phyloP scores from a whole-genome alignment of 2,329 filamentous ascomycete species.

The Penicillium sp. region DNA sequence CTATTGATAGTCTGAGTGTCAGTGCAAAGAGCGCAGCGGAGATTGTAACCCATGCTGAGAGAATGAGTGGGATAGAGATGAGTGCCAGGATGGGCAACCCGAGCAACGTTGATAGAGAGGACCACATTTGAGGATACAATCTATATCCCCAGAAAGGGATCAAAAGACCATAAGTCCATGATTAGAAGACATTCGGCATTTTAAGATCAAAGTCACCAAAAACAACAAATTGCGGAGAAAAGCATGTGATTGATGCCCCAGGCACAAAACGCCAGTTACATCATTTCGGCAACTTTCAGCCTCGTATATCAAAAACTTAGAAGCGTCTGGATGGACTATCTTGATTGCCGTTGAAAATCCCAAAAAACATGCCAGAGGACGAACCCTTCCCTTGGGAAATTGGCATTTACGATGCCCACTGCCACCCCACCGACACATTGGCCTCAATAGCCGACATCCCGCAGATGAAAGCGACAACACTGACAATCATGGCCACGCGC shows the following conservation, averaged over 20 bases:
- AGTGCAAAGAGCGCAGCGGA: slow-evolving; percentile 61
- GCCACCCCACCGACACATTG: slow-evolving; percentile 65
- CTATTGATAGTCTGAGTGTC: slow-evolving; percentile 57
- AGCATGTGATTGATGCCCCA: slow-evolving; percentile 12
- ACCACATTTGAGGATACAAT: slow-evolving; percentile 25
- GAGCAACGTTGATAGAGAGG: slow-evolving; percentile 39
- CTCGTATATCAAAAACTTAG: not conserved
- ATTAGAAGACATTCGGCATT: not conserved
- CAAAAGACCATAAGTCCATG: not conserved
- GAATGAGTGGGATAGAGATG: slow-evolving; percentile 60
- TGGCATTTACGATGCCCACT: slow-evolving; percentile 63
- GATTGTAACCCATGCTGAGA: slow-evolving; percentile 64
- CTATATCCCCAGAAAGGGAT: not conserved
- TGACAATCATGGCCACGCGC: slow-evolving; percentile 64
- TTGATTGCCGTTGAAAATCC: not conserved
- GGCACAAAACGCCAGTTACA: slow-evolving; percentile 10
- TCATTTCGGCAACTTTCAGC: not conserved
- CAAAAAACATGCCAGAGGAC: not conserved
- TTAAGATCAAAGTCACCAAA: not conserved
- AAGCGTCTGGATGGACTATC: not conserved
- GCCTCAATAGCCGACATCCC: slow-evolving; percentile 54
- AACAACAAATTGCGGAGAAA: slow-evolving; percentile 7
- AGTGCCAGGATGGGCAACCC: slow-evolving; percentile 62
- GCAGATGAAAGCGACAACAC: slow-evolving; percentile 55
- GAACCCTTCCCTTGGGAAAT: slow-evolving; percentile 58